These are phyloP conservation scores for Didymella sp. DNA, from an alignment of 2,329 filamentous ascomycete species.

Conservation along the genomic window DNA sequence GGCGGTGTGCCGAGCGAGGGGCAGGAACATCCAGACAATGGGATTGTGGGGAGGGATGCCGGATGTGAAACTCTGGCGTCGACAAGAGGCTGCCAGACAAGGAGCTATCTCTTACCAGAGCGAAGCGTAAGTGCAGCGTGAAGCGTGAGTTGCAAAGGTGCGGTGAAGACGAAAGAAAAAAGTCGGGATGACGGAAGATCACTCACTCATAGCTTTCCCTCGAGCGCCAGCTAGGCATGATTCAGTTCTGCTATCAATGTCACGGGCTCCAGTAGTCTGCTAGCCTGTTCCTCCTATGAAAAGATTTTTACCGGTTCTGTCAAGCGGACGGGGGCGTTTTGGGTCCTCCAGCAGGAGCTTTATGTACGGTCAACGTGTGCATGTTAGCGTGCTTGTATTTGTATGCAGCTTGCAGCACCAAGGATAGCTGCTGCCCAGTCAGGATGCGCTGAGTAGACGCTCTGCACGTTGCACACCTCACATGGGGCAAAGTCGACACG, in stretches of 20 bases:
- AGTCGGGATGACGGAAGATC: slow-evolving; percentile 20
- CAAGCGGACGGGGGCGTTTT: slow-evolving; percentile 26
- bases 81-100: not conserved
- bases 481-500: slow-evolving; percentile 19
- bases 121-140: slow-evolving; percentile 13
- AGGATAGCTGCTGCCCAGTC: slow-evolving; percentile 20
- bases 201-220: slow-evolving; percentile 52
- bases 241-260: slow-evolving; percentile 29
- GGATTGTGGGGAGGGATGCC: not conserved
- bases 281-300: slow-evolving; percentile 33
- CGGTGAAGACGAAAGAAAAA: slow-evolving; percentile 28
- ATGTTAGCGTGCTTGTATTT: slow-evolving; percentile 22
- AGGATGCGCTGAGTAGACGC: slow-evolving; percentile 15
- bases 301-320: slow-evolving; percentile 29
- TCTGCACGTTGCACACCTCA: slow-evolving; percentile 20
- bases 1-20: slow-evolving; percentile 16
- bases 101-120: slow-evolving; percentile 22
- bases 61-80: slow-evolving; percentile 11
- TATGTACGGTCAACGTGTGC: slow-evolving; percentile 39
- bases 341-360: slow-evolving; percentile 23
- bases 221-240: slow-evolving; percentile 51
- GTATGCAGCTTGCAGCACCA: slow-evolving; percentile 27
- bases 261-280: slow-evolving; percentile 24
- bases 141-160: slow-evolving; percentile 19
- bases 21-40: slow-evolving; percentile 5